Conservation (phyloP, 805 yeast genomes). For the Tetrapisispora nanseiensis region DNA sequence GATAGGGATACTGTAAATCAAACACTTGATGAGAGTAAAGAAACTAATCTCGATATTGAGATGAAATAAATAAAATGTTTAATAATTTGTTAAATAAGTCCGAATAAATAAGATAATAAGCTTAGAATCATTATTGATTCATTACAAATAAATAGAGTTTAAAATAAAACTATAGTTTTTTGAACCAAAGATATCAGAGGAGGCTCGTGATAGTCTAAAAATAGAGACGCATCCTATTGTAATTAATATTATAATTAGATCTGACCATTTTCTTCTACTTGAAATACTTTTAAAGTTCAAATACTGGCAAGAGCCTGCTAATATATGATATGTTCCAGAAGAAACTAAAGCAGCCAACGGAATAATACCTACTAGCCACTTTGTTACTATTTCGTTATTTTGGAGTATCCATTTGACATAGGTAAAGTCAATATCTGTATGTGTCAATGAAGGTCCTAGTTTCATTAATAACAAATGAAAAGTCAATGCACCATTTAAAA, state of each 20-base stretch:
- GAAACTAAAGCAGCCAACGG: constrained; percentile 16
- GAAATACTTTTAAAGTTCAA: constrained; percentile 9
- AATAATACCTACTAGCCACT: constrained; percentile 15
- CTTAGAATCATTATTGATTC: too few relatives aligned
- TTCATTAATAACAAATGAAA: constrained; percentile 18
- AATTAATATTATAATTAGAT: constrained; percentile 8
- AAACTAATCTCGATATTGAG: background rate
- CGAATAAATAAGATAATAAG: background rate
- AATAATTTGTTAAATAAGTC: background rate
- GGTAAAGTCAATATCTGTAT: constrained; percentile 14
- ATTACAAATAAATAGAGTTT: background rate
- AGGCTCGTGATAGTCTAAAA: constrained; percentile 9
- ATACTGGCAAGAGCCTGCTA: constrained; percentile 19
- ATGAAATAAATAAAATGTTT: background rate
- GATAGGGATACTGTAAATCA: constrained; percentile 9
- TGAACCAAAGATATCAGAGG: constrained; percentile 4
- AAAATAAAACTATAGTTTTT: constrained; percentile 9
- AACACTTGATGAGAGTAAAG: background rate
- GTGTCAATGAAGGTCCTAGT: constrained; percentile 6
- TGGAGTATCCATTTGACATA: constrained; percentile 20
- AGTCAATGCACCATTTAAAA: constrained; percentile 12
- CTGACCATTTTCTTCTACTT: constrained; percentile 14
- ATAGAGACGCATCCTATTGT: constrained; percentile 13
- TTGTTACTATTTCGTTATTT: constrained; percentile 10
- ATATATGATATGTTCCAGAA: constrained; percentile 19